phyloP scores from a whole-genome alignment of 495 filamentous ascomycete genomes.

The Neurospora terricola region DNA sequence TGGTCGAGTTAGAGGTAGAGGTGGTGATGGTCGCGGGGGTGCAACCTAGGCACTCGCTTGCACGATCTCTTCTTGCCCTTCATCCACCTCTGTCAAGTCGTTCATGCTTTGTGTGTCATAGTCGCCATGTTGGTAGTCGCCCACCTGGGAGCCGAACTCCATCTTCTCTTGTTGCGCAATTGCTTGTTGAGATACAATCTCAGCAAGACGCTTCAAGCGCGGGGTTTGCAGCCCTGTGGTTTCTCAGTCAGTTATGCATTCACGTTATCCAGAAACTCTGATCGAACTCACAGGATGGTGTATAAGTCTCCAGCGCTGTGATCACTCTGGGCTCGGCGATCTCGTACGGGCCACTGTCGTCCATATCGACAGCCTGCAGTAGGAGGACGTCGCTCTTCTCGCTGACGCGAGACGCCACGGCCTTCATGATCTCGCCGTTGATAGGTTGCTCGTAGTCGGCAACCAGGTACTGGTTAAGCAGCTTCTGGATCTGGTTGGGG shows the following conservation, averaged over 20 bases:
- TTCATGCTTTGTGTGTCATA: constrained; percentile 25
- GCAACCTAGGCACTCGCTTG: constrained; percentile 24
- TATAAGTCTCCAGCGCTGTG: constrained; percentile 94
- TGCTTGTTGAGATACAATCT: constrained; percentile 94
- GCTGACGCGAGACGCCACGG: constrained; percentile 90
- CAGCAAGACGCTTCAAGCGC: constrained; percentile 83
- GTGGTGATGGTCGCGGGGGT: not conserved
- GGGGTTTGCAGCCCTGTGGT: constrained; percentile 84
- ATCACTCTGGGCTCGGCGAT: constrained; percentile 95
- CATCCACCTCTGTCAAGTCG: constrained; percentile 34
- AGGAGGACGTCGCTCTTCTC: constrained; percentile 97
- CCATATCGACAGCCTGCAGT: constrained; percentile 92
- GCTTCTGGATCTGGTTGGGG: constrained; percentile 97
- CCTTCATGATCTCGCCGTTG: constrained; percentile 99
- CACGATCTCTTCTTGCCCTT: constrained; percentile 20
- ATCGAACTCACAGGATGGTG: constrained; percentile 72
- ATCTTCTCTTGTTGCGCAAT: constrained; percentile 86
- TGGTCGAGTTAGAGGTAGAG: not conserved
- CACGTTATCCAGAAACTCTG: not conserved
- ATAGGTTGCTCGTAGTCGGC: constrained; percentile 99
- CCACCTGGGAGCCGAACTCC: constrained; percentile 36
- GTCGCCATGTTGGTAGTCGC: constrained; percentile 26
- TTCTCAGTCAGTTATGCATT: constrained; percentile 7
- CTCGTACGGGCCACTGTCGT: constrained; percentile 98
- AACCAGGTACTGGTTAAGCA: constrained; percentile 96